Conservation (phyloP, 2,329 filamentous ascomycete genomes). For the Dothistroma septosporum region DNA sequence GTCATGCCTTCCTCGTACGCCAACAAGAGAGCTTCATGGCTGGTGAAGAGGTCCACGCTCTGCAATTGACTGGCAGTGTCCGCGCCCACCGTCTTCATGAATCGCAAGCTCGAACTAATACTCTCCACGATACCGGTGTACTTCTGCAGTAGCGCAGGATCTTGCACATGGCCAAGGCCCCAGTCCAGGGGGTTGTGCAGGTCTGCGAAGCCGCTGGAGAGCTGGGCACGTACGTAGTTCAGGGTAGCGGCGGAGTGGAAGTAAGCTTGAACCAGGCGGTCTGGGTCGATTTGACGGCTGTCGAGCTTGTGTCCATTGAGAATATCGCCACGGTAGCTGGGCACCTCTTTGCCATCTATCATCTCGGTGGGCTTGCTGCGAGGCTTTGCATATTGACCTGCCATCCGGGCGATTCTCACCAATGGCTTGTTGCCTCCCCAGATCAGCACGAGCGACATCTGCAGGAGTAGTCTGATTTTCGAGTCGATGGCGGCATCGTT, state of each 20-base stretch:
- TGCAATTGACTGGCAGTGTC: slow-evolving; percentile 79
- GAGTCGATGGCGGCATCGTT: slow-evolving; percentile 82
- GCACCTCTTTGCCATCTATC: slow-evolving; percentile 73
- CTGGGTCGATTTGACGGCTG: slow-evolving; percentile 76
- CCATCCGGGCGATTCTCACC: slow-evolving; percentile 91
- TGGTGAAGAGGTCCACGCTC: slow-evolving; percentile 92
- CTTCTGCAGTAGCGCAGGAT: slow-evolving; percentile 75
- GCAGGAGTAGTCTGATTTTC: slow-evolving; percentile 92
- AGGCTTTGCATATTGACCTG: slow-evolving; percentile 92
- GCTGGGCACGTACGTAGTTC: slow-evolving; percentile 82
- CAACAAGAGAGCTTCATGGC: slow-evolving; percentile 87
- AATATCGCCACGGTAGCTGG: slow-evolving; percentile 92
- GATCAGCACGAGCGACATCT: slow-evolving; percentile 95
- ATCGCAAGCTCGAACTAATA: slow-evolving; percentile 77
- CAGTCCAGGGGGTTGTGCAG: slow-evolving; percentile 91
- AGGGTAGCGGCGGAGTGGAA: slow-evolving; percentile 92
- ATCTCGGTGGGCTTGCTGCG: slow-evolving; percentile 83
- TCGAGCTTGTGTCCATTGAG: slow-evolving; percentile 79
- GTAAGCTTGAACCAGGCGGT: slow-evolving; percentile 82
- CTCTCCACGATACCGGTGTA: slow-evolving; percentile 81
- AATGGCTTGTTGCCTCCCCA: slow-evolving; percentile 81
- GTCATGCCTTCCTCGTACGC: slow-evolving; percentile 93
- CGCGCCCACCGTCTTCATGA: slow-evolving; percentile 91
- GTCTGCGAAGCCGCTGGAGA: slow-evolving; percentile 86
- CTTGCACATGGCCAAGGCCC: slow-evolving; percentile 85